Base-by-base conservation (phyloP, 441 rosid species). In the Gossypium gossypioides region DNA sequence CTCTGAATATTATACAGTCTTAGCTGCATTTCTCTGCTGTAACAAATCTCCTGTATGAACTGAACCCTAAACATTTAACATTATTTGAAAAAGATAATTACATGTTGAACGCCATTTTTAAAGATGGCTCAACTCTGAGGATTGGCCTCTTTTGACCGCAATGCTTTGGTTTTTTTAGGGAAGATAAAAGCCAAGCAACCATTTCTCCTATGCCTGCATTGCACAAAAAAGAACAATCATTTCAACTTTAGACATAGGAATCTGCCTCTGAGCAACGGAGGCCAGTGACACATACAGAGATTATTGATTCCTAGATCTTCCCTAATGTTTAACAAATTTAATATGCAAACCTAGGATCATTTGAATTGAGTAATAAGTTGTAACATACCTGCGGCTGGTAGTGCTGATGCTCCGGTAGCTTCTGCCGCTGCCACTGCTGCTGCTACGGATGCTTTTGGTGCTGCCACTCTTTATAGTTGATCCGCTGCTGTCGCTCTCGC, bases 381-480 rank as follows among this genome's bases (percentile, higher is more conserved):
- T 6, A 72, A 22, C 61, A 9, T 67, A 79, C 89, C 86, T 80
- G 82, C 57, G 76, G 74, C 78, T 75, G 64, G 69, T 74, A 69
- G 58, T 80, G 66, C 77, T 81, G 79, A 44, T 77, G 74, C 80
- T 76, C 63, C 75, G 70, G 71, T 58, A 79, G 82, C 78, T 50
- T 50, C 55, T 21, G 59, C 59, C 27, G 63, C 81, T 84, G 48
- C 86, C 81, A 24, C 77, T 72, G 68, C 86, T 79, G 81, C 83
- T 80, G 55, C 88, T 76, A 12, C 82, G 72, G 24, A 84, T 86
- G 79, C 89, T 87, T 65, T 82, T 80, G 19, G 82, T 78, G 76
- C 90, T 86, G 46, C 86, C 77, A 25, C 84, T 79, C 13, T 84
- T 84, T 29, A 83, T 77, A 58, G 85, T 85, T 4, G 80, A 77